A percentile compares a stretch with the other conserved stretches of the same genome.
Conservation (phyloP, 441 rosid species). For the Arabidopsis hybrid region DNA sequence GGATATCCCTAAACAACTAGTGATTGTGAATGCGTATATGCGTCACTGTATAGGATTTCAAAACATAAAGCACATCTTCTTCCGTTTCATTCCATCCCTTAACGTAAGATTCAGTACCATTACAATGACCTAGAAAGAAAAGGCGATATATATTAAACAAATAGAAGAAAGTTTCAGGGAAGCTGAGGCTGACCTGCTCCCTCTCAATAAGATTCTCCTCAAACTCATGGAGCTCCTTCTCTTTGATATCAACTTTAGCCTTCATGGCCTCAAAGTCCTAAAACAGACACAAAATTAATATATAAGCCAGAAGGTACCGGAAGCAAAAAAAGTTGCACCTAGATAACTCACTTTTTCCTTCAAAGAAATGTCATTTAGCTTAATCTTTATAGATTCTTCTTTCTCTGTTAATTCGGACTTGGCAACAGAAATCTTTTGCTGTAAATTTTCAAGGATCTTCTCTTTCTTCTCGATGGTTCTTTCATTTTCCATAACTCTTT, state of each 20-base stretch:
- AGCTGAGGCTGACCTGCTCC: slow-evolving; percentile 66
- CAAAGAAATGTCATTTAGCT: slow-evolving; percentile 57
- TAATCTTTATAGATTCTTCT: slow-evolving; percentile 57
- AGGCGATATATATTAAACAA: slow-evolving; percentile 1
- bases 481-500: slow-evolving; percentile 61
- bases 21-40: neutral
- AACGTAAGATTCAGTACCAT: neutral
- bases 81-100: no score
- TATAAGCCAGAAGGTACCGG: slow-evolving; percentile 8
- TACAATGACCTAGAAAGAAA: slow-evolving; percentile 3
- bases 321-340: slow-evolving; percentile 23
- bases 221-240: slow-evolving; percentile 59
- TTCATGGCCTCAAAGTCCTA: slow-evolving; percentile 60
- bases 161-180: neutral
- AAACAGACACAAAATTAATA: slow-evolving; percentile 31
- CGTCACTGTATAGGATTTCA: neutral
- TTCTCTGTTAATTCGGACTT: slow-evolving; percentile 59
- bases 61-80: neutral
- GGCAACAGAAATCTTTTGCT: slow-evolving; percentile 59
- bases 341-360: slow-evolving; percentile 68
- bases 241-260: slow-evolving; percentile 57
- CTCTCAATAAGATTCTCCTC: slow-evolving; percentile 72
- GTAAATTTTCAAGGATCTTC: slow-evolving; percentile 60
- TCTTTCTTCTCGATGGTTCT: slow-evolving; percentile 57
- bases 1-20: neutral